phyloP scores from a whole-genome alignment of 192 early-diverging fungal species.

The Jimgerdemannia flammicorona region DNA sequence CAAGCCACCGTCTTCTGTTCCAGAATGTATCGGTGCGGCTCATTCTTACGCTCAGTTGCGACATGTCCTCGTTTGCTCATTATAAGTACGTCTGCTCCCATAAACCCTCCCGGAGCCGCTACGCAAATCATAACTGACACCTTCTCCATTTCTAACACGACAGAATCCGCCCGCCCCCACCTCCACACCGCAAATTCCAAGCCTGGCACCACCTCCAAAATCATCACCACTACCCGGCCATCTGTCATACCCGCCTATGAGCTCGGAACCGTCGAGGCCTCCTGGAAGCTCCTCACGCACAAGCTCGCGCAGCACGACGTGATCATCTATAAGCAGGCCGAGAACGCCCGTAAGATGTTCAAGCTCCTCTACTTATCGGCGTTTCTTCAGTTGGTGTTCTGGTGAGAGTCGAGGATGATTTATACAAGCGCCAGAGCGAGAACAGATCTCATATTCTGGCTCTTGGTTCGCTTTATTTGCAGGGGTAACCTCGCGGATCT shows the following conservation, averaged over 20 bases:
- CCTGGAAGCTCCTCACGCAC: conserved; percentile 16
- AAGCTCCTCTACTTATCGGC: conserved; percentile 32
- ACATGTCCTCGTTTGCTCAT: too few relatives aligned
- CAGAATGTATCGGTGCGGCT: too few relatives aligned
- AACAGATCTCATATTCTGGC: neutral
- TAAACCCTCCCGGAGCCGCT: too few relatives aligned
- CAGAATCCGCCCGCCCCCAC: neutral
- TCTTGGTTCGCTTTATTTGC: neutral
- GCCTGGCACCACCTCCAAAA: neutral
- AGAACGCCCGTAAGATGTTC: conserved; percentile 18
- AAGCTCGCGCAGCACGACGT: conserved; percentile 16
- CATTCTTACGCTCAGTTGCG: too few relatives aligned
- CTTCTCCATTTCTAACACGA: too few relatives aligned
- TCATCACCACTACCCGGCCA: neutral
- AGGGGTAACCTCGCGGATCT: conserved; percentile 35
- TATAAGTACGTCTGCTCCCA: too few relatives aligned
- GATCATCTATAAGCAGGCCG: conserved; percentile 26
- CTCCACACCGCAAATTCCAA: neutral
- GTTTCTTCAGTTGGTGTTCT: conserved; percentile 32
- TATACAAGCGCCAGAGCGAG: neutral
- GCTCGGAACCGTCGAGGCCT: neutral
- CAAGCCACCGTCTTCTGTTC: too few relatives aligned
- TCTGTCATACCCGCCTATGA: neutral
- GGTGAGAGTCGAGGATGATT: conserved; percentile 9
- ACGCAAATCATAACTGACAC: too few relatives aligned